phyloP scores from a whole-genome alignment of 805 yeast genomes.

The Pichia paraexigua region DNA sequence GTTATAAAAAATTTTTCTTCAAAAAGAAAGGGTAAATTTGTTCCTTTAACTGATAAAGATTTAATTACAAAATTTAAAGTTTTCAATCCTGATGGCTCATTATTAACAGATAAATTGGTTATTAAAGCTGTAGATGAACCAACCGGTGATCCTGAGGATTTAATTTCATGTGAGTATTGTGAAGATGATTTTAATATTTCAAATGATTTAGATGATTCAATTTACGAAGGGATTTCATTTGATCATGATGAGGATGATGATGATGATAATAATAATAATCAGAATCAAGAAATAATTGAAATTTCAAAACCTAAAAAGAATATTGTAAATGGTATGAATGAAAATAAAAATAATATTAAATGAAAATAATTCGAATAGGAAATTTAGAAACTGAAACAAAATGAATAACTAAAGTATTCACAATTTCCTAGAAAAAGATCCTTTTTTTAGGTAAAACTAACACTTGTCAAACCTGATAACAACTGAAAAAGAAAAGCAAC shows the following conservation, averaged over 20 bases:
- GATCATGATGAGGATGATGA: neutral
- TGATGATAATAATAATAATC: neutral
- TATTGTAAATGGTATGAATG: neutral
- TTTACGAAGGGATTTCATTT: too few relatives aligned
- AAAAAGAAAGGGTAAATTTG: constrained; percentile 38
- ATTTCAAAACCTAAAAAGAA: neutral
- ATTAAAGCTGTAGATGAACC: constrained; percentile 24
- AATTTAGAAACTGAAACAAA: neutral
- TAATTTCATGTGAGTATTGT: constrained; percentile 6
- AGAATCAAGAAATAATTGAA: neutral
- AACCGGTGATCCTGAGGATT: constrained; percentile 3
- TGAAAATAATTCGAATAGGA: too few relatives aligned
- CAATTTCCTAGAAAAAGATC: too few relatives aligned
- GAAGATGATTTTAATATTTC: neutral
- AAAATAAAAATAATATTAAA: neutral
- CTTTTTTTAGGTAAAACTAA: too few relatives aligned
- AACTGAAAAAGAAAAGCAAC: too few relatives aligned
- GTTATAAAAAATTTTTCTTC: constrained; percentile 6
- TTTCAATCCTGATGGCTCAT: constrained; percentile 35
- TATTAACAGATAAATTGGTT: constrained; percentile 15
- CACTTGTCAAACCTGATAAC: too few relatives aligned
- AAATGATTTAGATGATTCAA: neutral
- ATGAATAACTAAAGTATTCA: neutral
- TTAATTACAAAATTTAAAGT: constrained; percentile 35
- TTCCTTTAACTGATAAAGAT: constrained; percentile 37